Evolutionary conservation across 345 rosid genomes (phyloP).

Genomic region (Rubroshorea leprosula): DNA sequence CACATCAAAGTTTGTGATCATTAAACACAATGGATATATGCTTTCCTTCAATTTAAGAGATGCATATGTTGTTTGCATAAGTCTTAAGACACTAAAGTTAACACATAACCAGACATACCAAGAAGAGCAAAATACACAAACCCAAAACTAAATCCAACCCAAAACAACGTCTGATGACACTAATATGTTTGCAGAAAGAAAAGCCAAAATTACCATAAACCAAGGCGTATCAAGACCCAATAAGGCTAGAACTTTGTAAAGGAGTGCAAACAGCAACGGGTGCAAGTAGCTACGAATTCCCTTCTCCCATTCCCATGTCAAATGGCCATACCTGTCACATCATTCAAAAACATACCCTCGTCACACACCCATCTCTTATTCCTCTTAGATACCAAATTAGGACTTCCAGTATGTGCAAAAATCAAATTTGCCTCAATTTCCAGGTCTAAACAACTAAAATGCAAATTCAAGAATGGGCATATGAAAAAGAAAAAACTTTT

Average conservation of each 20-base stretch:
- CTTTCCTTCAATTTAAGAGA: too few relatives aligned
- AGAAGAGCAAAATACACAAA: not conserved
- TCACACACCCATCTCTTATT: too few relatives aligned
- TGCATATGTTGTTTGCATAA: too few relatives aligned
- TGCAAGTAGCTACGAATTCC: constrained; percentile 90
- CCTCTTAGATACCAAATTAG: not conserved
- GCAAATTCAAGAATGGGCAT: not conserved
- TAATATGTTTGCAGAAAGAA: not conserved
- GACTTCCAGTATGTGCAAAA: not conserved
- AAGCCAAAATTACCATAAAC: constrained; percentile 52
- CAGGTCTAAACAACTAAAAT: not conserved
- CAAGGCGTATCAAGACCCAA: constrained; percentile 65
- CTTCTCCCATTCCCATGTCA: constrained; percentile 95
- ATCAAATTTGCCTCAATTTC: not conserved
- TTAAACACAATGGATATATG: too few relatives aligned
- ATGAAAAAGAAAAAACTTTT: constrained; percentile 5
- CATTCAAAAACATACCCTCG: constrained; percentile 1
- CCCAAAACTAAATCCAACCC: too few relatives aligned
- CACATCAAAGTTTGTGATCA: too few relatives aligned
- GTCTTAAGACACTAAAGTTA: not conserved
- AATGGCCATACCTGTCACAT: constrained; percentile 71
- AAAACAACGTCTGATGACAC: not conserved
- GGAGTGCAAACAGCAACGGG: constrained; percentile 67
- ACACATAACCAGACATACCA: too few relatives aligned
- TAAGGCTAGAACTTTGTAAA: constrained; percentile 59